Evolutionary conservation across 768 basidiomycete genomes (phyloP), one percentile per base, ranked within the genome.

Genomic region (Suillus sp.): DNA sequence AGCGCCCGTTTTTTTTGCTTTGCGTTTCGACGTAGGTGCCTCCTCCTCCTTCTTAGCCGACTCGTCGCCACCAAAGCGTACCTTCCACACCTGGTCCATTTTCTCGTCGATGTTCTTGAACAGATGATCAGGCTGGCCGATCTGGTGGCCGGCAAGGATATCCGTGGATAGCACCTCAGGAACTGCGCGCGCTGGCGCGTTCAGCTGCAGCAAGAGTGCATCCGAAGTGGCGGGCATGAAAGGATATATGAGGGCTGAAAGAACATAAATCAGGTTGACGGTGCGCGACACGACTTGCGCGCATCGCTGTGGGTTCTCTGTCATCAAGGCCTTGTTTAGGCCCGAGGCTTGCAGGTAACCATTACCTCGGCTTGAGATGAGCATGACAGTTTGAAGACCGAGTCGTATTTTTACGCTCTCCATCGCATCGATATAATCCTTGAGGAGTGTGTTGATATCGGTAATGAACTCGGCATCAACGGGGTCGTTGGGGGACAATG

Each of bases 31-130:
- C 27, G 81, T 81, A 27, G 79, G 72, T 20, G 77, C 78, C 62
- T 78, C 80, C 30, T 79, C 74, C 60, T 78, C 79, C 64, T 83
- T 79, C 68, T 73, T 76, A 45, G 72, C 75, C 13, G 73, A 73
- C 53, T 70, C 79, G 67, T 60, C 80, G 9, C 96, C 96, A 3
- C 90, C 90, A 69, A 95, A 99, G 74, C 86, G 86, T 54, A 75
- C 76, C 68, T 89, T 84, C 90, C 91, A 99, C 7, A 85, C 83
- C 35, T 94, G 90, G 30, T 88, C 89, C 89, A 89, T 90, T 72
- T 85, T 89, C 70, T 96, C 93, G 64, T 97, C 94, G 64, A 99
- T 97, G 75, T 87, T 90, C 78, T 90, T 93, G 81, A 99, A 99
- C 65, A 99, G 77, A 76, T 98, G 91, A 53, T 85, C 93, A 4